Percentiles rank a stretch among this genome's conserved stretches.
These are phyloP conservation scores for Halteria grandinella DNA, from an alignment of 73 alveolate genomes.

Conservation along the genomic window DNA sequence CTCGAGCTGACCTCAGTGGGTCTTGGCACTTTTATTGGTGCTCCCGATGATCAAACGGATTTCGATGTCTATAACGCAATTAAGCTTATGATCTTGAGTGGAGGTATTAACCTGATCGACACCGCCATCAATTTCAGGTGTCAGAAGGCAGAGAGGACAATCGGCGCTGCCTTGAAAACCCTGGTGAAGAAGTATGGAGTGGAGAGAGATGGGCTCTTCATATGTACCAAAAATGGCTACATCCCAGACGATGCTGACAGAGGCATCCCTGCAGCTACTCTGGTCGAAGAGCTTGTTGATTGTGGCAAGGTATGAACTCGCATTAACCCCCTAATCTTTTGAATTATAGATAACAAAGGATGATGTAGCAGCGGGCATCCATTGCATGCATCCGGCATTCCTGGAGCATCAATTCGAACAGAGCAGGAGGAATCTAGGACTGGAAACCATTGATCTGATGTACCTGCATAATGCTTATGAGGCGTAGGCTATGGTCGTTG, in stretches of 20 bases:
- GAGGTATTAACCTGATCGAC: slow-evolving; percentile 87
- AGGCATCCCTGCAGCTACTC: slow-evolving; percentile 78
- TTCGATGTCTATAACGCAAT: slow-evolving; percentile 74
- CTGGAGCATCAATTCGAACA: slow-evolving; percentile 66
- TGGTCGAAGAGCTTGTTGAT: slow-evolving; percentile 66
- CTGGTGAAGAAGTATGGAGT: slow-evolving; percentile 53
- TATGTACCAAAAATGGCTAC: slow-evolving; percentile 85
- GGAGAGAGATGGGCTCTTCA: slow-evolving; percentile 77
- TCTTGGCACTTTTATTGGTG: slow-evolving; percentile 88
- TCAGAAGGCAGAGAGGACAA: slow-evolving; percentile 87
- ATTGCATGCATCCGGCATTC: slow-evolving; percentile 90
- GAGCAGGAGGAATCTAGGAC: slow-evolving; percentile 70
- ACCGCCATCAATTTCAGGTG: slow-evolving; percentile 92
- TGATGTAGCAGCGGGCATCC: slow-evolving; percentile 81
- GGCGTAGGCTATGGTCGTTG: slow-evolving; percentile 62
- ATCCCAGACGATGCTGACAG: slow-evolving; percentile 92
- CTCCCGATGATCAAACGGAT: slow-evolving; percentile 89
- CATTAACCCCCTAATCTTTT: too few species aligned
- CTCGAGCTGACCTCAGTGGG: slow-evolving; percentile 75
- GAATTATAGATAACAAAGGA: slow-evolving; percentile 51
- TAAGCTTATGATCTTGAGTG: slow-evolving; percentile 69
- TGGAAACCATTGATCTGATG: slow-evolving; percentile 82
- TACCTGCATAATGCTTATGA: slow-evolving; percentile 88
- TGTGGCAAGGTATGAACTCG: slow-evolving; percentile 27
- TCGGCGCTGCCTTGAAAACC: slow-evolving; percentile 82